Conservation (phyloP, 768 basidiomycete species). For the Tephrocybe rancida region DNA sequence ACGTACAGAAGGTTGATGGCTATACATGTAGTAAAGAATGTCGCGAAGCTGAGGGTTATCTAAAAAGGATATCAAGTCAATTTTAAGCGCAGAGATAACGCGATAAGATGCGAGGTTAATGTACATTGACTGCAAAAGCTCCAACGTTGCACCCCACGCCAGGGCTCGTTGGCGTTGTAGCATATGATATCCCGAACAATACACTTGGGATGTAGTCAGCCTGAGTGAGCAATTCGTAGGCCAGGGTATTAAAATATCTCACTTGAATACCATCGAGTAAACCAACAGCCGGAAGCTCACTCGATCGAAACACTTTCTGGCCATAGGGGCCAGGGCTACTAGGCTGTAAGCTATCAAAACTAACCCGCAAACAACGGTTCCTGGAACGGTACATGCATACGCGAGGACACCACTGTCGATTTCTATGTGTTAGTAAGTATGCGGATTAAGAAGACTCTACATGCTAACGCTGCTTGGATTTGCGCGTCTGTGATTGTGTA, state of each 20-base stretch:
- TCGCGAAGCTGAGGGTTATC: constrained; percentile 14
- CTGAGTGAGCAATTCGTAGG: too few relatives aligned
- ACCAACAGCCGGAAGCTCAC: constrained; percentile 16
- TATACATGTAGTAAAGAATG: constrained; percentile 27
- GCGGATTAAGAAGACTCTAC: too few relatives aligned
- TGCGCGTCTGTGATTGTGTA: too few relatives aligned
- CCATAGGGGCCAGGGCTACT: background rate
- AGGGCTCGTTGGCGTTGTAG: constrained; percentile 12
- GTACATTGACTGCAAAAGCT: constrained; percentile 24
- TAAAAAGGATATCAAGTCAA: too few relatives aligned
- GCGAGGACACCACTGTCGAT: constrained; percentile 8
- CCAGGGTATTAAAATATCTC: background rate
- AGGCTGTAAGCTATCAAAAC: constrained; percentile 10
- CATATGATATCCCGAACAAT: constrained; percentile 18
- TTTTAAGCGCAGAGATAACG: background rate
- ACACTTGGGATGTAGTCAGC: constrained; percentile 12
- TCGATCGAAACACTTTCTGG: constrained; percentile 13
- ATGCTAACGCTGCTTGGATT: too few relatives aligned
- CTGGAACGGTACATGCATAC: constrained; percentile 10
- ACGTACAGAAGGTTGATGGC: constrained; percentile 27
- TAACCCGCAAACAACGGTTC: constrained; percentile 10
- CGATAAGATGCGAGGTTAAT: background rate
- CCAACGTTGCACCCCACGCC: constrained; percentile 18
- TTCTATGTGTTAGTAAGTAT: too few relatives aligned
- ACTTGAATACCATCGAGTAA: constrained; percentile 11